Evolutionary conservation across 2,329 filamentous ascomycete species (phyloP).

Genomic region (Penicillium janthinellum): DNA sequence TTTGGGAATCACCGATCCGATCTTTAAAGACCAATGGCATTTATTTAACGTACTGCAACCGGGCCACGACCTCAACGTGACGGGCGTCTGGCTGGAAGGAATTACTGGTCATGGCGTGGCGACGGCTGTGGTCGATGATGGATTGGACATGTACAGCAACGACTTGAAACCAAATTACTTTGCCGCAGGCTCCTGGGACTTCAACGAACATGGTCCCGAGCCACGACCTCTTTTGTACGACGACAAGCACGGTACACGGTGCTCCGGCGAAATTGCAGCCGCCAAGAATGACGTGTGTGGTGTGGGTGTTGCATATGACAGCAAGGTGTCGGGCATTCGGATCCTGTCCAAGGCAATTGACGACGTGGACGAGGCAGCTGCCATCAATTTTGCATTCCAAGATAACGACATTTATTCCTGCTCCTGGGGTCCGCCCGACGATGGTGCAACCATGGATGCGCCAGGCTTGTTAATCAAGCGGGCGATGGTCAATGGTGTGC

Average conservation of each 20-base stretch:
- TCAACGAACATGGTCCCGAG: slow-evolving; percentile 80
- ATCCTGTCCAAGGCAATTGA: slow-evolving; percentile 90
- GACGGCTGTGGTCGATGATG: slow-evolving; percentile 94
- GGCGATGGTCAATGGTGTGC: slow-evolving; percentile 89
- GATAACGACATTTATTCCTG: slow-evolving; percentile 97
- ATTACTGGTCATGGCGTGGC: slow-evolving; percentile 87
- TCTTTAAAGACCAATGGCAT: slow-evolving; percentile 95
- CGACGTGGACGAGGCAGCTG: slow-evolving; percentile 87
- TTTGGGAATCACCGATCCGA: slow-evolving; percentile 82
- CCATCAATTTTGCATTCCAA: slow-evolving; percentile 89
- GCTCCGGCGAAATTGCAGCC: slow-evolving; percentile 90
- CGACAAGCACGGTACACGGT: slow-evolving; percentile 89
- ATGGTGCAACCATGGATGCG: slow-evolving; percentile 90
- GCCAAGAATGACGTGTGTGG: slow-evolving; percentile 92
- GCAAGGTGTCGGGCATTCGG: slow-evolving; percentile 85
- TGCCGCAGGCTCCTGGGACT: slow-evolving; percentile 88
- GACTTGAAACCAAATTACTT: slow-evolving; percentile 95
- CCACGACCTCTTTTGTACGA: slow-evolving; percentile 81
- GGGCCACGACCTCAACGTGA: slow-evolving; percentile 96
- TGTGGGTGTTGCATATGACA: slow-evolving; percentile 92
- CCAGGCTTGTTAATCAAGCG: slow-evolving; percentile 84
- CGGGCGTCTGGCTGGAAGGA: slow-evolving; percentile 84
- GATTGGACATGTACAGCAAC: slow-evolving; percentile 90
- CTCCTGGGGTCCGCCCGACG: slow-evolving; percentile 96
- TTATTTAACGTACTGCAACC: slow-evolving; percentile 77